Evolutionary conservation across 495 filamentous ascomycete genomes (phyloP).

Genomic region (Penicillium egyptiacum): DNA sequence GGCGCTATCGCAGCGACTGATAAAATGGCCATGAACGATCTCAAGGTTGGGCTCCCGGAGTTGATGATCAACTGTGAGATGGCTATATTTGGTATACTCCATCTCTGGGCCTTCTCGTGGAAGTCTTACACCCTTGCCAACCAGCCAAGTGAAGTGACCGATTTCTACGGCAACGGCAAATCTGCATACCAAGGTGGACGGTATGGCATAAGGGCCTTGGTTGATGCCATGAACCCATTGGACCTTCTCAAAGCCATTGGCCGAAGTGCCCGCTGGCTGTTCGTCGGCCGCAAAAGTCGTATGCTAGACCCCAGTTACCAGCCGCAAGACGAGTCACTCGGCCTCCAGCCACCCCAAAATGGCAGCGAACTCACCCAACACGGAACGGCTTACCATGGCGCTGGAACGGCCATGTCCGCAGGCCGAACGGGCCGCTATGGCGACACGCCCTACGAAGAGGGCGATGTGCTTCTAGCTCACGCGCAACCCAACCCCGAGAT

Average conservation of each 20-base stretch:
- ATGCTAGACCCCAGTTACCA: constrained; percentile 54
- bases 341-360: constrained; percentile 28
- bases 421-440: constrained; percentile 24
- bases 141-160: constrained; percentile 43
- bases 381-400: constrained; percentile 38
- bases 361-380: constrained; percentile 13
- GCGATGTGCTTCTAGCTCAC: constrained; percentile 40
- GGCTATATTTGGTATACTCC: constrained; percentile 75
- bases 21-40: constrained; percentile 65
- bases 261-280: constrained; percentile 76
- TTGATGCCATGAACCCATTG: constrained; percentile 78
- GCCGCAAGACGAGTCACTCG: constrained; percentile 31
- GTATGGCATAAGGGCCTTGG: constrained; percentile 60
- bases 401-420: constrained; percentile 26
- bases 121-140: constrained; percentile 56
- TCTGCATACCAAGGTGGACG: constrained; percentile 60
- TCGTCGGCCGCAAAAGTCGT: constrained; percentile 65
- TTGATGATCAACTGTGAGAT: constrained; percentile 85
- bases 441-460: constrained; percentile 38
- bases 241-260: constrained; percentile 78
- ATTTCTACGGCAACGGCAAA: constrained; percentile 50
- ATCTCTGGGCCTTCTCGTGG: constrained; percentile 83
- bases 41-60: constrained; percentile 78
- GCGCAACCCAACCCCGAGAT: constrained; percentile 42
- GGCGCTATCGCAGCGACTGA: constrained; percentile 61